Conservation (phyloP, 805 yeast species). For the Candida ulmi region DNA sequence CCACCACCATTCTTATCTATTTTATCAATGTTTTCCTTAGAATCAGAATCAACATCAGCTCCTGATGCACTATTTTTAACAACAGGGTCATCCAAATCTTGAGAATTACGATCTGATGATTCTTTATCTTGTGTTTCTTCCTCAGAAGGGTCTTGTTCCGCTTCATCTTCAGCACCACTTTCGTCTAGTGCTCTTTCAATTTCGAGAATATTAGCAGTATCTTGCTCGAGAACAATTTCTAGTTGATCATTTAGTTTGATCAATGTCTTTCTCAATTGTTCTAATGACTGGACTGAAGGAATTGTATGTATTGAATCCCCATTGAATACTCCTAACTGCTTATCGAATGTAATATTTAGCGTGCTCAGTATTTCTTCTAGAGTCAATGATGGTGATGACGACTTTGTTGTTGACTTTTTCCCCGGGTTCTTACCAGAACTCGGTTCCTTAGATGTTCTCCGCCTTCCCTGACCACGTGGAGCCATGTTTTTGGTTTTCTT, state of each 20-base stretch:
- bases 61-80: no score
- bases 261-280: conserved; percentile 28
- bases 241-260: conserved; percentile 36
- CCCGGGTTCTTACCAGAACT: conserved; percentile 20
- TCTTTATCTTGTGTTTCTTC: not conserved
- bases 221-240: conserved; percentile 25
- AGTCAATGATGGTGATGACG: conserved; percentile 33
- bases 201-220: conserved; percentile 16
- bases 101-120: no score
- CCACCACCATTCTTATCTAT: no score
- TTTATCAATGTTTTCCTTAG: no score
- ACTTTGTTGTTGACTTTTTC: conserved; percentile 21
- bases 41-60: no score
- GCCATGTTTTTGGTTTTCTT: conserved; percentile 5
- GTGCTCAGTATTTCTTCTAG: conserved; percentile 48
- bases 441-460: conserved; percentile 7
- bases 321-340: conserved; percentile 52
- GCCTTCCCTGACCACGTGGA: conserved; percentile 22
- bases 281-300: conserved; percentile 23
- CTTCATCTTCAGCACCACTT: conserved; percentile 3
- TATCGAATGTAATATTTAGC: conserved; percentile 49
- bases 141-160: not conserved
- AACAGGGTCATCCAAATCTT: no score
- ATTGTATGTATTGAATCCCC: conserved; percentile 49
- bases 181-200: conserved; percentile 4